phyloP scores from a whole-genome alignment of 2,329 filamentous ascomycete genomes.

The Nemania abortiva region DNA sequence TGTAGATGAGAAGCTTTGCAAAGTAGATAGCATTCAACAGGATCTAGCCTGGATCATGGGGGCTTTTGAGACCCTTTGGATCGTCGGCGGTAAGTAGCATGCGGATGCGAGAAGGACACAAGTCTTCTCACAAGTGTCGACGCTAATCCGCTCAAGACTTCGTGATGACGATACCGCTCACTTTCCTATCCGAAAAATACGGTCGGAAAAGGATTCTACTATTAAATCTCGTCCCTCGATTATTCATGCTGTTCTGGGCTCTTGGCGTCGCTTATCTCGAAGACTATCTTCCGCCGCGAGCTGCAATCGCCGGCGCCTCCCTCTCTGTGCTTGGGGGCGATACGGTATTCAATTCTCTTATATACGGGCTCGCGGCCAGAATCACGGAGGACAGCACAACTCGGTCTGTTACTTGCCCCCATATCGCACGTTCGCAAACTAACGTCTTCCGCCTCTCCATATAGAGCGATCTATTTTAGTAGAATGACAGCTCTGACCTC shows the following conservation, averaged over 20 bases:
- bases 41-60: conserved; percentile 66
- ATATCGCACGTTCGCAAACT: conserved; percentile 23
- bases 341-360: conserved; percentile 64
- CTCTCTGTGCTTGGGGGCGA: conserved; percentile 63
- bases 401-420: conserved; percentile 44
- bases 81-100: conserved; percentile 58
- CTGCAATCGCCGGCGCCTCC: conserved; percentile 56
- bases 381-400: conserved; percentile 59
- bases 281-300: conserved; percentile 53
- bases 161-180: conserved; percentile 62
- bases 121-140: conserved; percentile 8
- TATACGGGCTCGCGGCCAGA: conserved; percentile 59
- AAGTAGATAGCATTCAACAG: conserved; percentile 64
- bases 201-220: conserved; percentile 57
- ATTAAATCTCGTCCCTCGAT: conserved; percentile 59
- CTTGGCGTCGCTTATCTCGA: conserved; percentile 56
- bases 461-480: conserved; percentile 62
- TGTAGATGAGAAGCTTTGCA: conserved; percentile 66
- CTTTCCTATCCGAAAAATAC: conserved; percentile 59
- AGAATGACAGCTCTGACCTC: conserved; percentile 64
- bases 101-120: background rate
- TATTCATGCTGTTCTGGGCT: conserved; percentile 57
- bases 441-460: conserved; percentile 14
- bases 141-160: conserved; percentile 55
- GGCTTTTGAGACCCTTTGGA: conserved; percentile 61